Base-by-base conservation (phyloP, 257 asterid genomes). In the Fraxinus pennsylvanica region DNA sequence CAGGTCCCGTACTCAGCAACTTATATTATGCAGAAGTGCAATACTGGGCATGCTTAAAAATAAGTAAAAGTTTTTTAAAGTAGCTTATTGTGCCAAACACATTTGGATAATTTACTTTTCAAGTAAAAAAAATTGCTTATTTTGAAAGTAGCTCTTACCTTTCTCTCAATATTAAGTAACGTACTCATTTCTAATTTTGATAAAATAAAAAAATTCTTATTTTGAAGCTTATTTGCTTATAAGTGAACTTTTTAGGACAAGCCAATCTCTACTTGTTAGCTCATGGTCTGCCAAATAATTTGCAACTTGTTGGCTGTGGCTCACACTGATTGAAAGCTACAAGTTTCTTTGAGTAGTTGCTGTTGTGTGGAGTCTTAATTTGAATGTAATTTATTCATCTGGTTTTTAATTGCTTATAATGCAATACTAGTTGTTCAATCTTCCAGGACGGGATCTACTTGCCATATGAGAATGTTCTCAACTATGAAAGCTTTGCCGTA, bases 391-490 rank as follows among this genome's bases (percentile, higher is more conserved):
- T 36, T 65, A 27, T 36, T 35, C 19, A 14, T 43, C 59, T 12
- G 21, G 43, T 78, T n/a, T 21, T 12, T 43, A 32, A 61, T 39
- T 66, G 78, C 76, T 61, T 72, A 68, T 47, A 77, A 39, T 68
- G 66, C 35, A 30, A 71, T 73, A 54, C 78, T 73, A 9, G 35
- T 77, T 36, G 65, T 75, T 59, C 14, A 27, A 14, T 63, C 45
- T 74, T 76, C 69, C 87, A 95, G 98, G 99, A 96, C 68, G 98
- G 99, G 61, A 93, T 96, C 74, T 92, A 89, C 90, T 86, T 96
- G 66, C 99, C 99, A 19, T 96, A 91, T 63, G 98, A 96, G 87
- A 93, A 96, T 76, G 79, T 92, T 74, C 91, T 96, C 74, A 90
- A 92, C 88, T 93, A 92, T 8, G 91, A 92, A 33, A 93, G 96